Evolutionary conservation across 352 stramenopile genomes (phyloP), one percentile per base, ranked within the genome.

Genomic region (Pythium brassicae): DNA sequence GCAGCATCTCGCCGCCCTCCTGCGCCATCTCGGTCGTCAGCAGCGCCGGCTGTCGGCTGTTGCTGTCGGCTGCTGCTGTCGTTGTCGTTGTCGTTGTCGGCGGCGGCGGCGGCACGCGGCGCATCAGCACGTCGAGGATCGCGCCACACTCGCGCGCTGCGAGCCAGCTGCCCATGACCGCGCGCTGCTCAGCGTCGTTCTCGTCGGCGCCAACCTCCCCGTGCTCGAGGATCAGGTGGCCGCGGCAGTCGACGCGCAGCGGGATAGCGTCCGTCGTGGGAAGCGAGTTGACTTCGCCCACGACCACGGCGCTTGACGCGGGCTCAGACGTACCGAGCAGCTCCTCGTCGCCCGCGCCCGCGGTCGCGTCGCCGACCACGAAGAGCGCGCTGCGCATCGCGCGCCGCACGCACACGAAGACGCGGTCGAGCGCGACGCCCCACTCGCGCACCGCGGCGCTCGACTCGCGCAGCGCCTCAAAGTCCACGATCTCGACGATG

Each of bases 81-180:
- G 7, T 50, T 20, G 22, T 23, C 19, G 25, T 25, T 27, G 10
- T 50, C 26, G 34, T 69, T n/a, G n/a, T 58, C 9, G 62, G 57
- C 12, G 50, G 53, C 14, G 81, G 64, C 53, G 88, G 60, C 22
- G 84, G 70, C 37, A 87, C 65, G 34, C 72, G 69, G 15, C 75
- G 72, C 71, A 96, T 87, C 1, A 96, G 61, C 39, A 85, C 63
- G 22, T 91, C 74, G 29, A 96, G 62, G 55, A 92, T 92, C 2
- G 76, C 77, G 11, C 83, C 85, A 35, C 81, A 87, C 57, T 95
- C 88, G 22, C 87, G 82, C 50, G 84, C 85, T 4, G 88, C 77
- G 7, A 96, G 74, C 88, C 88, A 97, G 54, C 81, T 93, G 19
- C 84, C 83, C 0, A 95, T 82, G 0, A 97, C 86, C 4, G 85